Evolutionary conservation across 352 stramenopile species (phyloP).

Genomic region (Phytophthora tentaculata): DNA sequence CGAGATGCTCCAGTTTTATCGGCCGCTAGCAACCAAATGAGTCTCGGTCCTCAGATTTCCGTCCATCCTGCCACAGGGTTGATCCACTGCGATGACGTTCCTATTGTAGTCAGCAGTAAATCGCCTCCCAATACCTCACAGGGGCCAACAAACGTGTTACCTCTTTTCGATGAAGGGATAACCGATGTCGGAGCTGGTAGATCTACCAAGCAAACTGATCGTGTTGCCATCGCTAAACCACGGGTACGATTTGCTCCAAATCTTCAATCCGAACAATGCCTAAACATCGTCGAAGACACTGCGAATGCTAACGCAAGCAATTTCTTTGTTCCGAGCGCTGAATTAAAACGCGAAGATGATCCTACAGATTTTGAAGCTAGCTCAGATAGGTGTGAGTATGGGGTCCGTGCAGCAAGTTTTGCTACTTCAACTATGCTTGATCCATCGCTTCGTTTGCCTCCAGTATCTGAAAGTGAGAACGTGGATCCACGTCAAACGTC

Average conservation of each 20-base stretch:
- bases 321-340: neutral
- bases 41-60: neutral
- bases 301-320: too few species aligned
- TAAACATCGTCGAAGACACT: too few species aligned
- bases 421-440: constrained; percentile 6
- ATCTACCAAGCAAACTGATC: neutral
- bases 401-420: neutral
- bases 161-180: constrained; percentile 29
- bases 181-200: neutral
- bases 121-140: neutral
- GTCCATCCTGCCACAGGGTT: neutral
- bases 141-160: constrained; percentile 10
- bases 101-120: neutral
- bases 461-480: neutral
- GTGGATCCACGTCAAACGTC: neutral
- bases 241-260: neutral
- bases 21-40: neutral
- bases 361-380: neutral
- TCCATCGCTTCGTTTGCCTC: constrained; percentile 8
- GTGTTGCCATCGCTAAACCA: neutral
- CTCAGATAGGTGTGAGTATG: neutral
- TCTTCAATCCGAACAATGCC: neutral
- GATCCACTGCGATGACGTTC: neutral
- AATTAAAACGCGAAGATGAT: neutral
- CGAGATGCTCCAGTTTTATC: neutral